phyloP scores from a whole-genome alignment of 2,329 filamentous ascomycete genomes.

The Phoma herbarum region DNA sequence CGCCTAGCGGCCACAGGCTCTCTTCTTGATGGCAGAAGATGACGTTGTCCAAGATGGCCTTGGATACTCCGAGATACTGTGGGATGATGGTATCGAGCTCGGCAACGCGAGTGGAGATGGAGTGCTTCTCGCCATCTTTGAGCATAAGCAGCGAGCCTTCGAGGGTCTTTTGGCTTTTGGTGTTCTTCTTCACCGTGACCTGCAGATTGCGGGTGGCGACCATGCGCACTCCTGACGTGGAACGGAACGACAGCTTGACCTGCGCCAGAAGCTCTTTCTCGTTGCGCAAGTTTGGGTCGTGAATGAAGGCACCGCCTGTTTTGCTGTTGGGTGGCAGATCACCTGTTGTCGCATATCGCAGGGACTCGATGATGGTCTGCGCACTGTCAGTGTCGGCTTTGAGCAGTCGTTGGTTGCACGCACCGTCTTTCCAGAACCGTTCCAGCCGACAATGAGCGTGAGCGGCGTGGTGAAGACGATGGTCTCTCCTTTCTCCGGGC shows the following conservation, averaged over 20 bases:
- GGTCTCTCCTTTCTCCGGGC: conserved; percentile 74
- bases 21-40: conserved; percentile 99
- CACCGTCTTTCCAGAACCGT: conserved; percentile 94
- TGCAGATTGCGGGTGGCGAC: conserved; percentile 86
- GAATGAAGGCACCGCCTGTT: conserved; percentile 90
- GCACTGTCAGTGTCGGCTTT: conserved; percentile 1
- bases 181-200: conserved; percentile 83
- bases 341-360: conserved; percentile 97
- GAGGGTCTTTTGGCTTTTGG: conserved; percentile 80
- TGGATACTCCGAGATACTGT: conserved; percentile 85
- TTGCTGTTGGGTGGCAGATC: conserved; percentile 89
- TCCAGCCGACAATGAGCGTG: conserved; percentile 95
- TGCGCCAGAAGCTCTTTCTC: conserved; percentile 91
- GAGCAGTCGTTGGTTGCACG: conserved; percentile 10
- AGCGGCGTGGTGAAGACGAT: conserved; percentile 91
- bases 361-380: conserved; percentile 93
- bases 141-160: conserved; percentile 80
- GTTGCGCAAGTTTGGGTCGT: conserved; percentile 91
- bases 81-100: conserved; percentile 88
- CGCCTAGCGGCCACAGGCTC: conserved; percentile 94
- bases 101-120: conserved; percentile 79
- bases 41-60: conserved; percentile 89
- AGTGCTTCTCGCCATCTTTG: conserved; percentile 80
- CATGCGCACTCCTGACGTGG: conserved; percentile 79
- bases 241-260: conserved; percentile 87